phyloP scores from a whole-genome alignment of 768 basidiomycete genomes.

The Lentinula guzmanii region DNA sequence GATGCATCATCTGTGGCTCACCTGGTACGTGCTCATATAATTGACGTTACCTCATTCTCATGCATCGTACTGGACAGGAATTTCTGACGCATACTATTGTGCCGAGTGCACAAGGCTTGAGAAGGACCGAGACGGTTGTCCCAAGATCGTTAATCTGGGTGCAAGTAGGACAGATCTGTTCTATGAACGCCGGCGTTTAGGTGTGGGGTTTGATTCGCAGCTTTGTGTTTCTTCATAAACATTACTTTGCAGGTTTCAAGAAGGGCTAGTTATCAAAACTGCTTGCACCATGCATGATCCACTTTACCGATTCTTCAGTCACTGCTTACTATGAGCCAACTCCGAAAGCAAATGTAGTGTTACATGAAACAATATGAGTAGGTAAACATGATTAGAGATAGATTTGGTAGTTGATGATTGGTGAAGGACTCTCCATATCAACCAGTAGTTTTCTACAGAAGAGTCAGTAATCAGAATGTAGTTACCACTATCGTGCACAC shows the following conservation, averaged over 20 bases:
- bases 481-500: conserved; percentile 15
- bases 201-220: conserved; percentile 31
- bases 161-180: conserved; percentile 89
- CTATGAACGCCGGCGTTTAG: conserved; percentile 83
- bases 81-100: conserved; percentile 98
- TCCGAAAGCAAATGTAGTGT: too few species aligned
- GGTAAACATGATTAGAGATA: background rate
- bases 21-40: conserved; percentile 56
- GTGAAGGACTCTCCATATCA: conserved; percentile 38
- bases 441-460: conserved; percentile 21
- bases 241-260: conserved; percentile 54
- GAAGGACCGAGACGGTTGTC: conserved; percentile 97
- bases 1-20: conserved; percentile 96
- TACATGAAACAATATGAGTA: background rate
- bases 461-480: conserved; percentile 7
- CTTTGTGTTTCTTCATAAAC: background rate
- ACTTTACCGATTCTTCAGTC: too few species aligned
- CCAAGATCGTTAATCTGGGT: conserved; percentile 96
- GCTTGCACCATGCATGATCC: too few species aligned
- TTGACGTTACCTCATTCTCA: background rate
- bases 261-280: conserved; percentile 35
- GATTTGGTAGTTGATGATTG: conserved; percentile 10
- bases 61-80: conserved; percentile 46
- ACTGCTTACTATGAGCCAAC: too few species aligned
- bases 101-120: conserved; percentile 96